Evolutionary conservation across 768 basidiomycete species (phyloP).

Genomic region (Suillus sp.): DNA sequence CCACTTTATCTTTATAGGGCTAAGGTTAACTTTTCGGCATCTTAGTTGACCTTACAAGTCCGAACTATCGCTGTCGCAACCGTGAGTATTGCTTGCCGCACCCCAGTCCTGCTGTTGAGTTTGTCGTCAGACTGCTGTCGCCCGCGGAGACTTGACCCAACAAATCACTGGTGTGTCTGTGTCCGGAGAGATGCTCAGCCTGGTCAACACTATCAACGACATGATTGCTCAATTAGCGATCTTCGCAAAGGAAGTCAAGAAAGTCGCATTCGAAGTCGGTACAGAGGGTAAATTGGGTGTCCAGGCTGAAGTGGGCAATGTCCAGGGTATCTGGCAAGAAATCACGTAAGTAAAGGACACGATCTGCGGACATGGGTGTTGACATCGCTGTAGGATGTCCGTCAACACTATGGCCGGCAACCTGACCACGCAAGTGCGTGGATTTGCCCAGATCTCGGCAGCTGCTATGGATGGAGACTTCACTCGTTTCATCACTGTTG

Average conservation of each 20-base stretch:
- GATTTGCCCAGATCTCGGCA: constrained; percentile 97
- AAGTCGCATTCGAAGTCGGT: constrained; percentile 96
- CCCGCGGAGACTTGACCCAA: constrained; percentile 88
- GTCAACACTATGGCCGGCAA: constrained; percentile 99
- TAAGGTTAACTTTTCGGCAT: neutral
- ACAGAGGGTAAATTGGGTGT: constrained; percentile 99
- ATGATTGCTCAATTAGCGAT: constrained; percentile 71
- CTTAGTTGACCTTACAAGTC: constrained; percentile 87
- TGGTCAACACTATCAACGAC: constrained; percentile 97
- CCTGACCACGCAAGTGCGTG: constrained; percentile 97
- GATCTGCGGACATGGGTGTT: neutral
- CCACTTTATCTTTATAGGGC: neutral
- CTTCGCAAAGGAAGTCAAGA: constrained; percentile 83
- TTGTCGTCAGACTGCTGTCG: constrained; percentile 75
- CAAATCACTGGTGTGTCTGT: constrained; percentile 93
- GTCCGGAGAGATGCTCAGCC: constrained; percentile 92
- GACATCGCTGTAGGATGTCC: constrained; percentile 59
- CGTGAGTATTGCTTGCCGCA: constrained; percentile 43
- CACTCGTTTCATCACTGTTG: constrained; percentile 98
- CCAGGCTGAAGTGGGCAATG: constrained; percentile 94
- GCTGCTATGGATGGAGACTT: constrained; percentile 99
- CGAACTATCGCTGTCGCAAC: constrained; percentile 92
- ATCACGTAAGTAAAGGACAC: constrained; percentile 72
- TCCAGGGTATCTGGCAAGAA: constrained; percentile 98
- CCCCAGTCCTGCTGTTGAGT: neutral